phyloP scores from a whole-genome alignment of 805 yeast genomes.

The Starmerella stellata region DNA sequence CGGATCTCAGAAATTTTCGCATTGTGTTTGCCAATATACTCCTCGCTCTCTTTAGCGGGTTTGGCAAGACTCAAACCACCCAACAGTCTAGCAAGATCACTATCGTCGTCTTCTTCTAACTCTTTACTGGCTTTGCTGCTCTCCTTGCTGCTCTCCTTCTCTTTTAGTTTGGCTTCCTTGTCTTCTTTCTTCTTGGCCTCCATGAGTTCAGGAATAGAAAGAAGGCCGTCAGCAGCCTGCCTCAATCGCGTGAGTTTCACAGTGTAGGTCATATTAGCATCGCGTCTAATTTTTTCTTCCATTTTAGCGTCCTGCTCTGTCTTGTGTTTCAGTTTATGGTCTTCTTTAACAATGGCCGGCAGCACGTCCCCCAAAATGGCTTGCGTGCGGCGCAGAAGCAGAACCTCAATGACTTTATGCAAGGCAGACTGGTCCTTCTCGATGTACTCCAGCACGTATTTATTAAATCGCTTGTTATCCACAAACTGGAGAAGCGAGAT shows the following conservation, averaged over 20 bases:
- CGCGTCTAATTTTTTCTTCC: not conserved
- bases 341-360: slow-evolving; percentile 6
- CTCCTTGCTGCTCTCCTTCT: not conserved
- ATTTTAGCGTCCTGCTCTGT: not conserved
- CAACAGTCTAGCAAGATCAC: slow-evolving; percentile 19
- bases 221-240: slow-evolving; percentile 11
- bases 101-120: slow-evolving; percentile 15
- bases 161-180: not conserved
- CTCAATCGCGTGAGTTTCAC: slow-evolving; percentile 10
- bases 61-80: slow-evolving; percentile 14
- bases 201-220: not conserved
- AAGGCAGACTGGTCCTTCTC: slow-evolving; percentile 13
- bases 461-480: slow-evolving; percentile 17
- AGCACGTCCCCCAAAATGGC: slow-evolving; percentile 19
- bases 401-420: slow-evolving; percentile 18
- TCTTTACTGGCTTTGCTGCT: not conserved
- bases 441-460: not conserved
- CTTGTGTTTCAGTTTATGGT: not conserved
- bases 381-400: slow-evolving; percentile 34
- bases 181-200: not conserved
- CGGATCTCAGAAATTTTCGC: slow-evolving; percentile 24
- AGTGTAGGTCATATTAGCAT: not conserved
- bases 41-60: slow-evolving; percentile 1
- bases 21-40: slow-evolving; percentile 5
- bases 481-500: slow-evolving; percentile 33